phyloP scores from a whole-genome alignment of 257 asterid species.

The Scutellaria barbata region DNA sequence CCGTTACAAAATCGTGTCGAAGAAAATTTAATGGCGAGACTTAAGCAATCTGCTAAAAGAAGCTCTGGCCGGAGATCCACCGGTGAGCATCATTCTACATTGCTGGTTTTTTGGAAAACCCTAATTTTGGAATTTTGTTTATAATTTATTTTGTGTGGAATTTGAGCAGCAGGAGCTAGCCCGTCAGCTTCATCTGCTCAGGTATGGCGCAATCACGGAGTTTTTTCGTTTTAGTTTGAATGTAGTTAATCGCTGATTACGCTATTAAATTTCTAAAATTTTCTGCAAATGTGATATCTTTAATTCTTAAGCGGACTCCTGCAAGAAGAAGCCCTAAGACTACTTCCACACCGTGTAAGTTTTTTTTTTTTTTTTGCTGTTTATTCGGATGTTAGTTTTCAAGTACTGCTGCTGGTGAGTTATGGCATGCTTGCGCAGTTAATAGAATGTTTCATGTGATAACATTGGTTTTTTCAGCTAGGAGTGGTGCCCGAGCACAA shows the following conservation, averaged over 20 bases:
- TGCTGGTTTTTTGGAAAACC: constrained; percentile 39
- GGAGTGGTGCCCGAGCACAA: constrained; percentile 33
- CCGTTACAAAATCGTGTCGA: constrained; percentile 6
- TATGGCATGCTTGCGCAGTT: constrained; percentile 9
- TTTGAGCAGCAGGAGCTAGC: constrained; percentile 48
- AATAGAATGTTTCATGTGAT: constrained; percentile 21
- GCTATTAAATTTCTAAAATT: constrained; percentile 3
- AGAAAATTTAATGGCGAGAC: constrained; percentile 60
- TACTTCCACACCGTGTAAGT: constrained; percentile 46
- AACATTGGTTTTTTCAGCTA: constrained; percentile 31
- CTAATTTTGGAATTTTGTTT: constrained; percentile 37
- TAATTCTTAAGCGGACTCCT: constrained; percentile 43
- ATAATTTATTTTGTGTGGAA: background rate
- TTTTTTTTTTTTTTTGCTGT: background rate
- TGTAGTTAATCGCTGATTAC: constrained; percentile 3
- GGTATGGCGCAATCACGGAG: constrained; percentile 14
- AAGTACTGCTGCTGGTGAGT: constrained; percentile 13
- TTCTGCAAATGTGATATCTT: constrained; percentile 21
- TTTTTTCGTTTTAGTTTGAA: background rate
- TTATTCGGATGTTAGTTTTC: constrained; percentile 10
- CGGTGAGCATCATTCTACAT: constrained; percentile 38
- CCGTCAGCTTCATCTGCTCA: constrained; percentile 45
- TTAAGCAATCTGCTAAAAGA: constrained; percentile 51
- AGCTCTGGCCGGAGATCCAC: constrained; percentile 31
- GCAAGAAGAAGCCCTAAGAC: constrained; percentile 40